Evolutionary conservation across 1,139 yeast genomes (phyloP), one percentile per base, ranked within the genome.

Genomic region (Eremothecium sinecaudum): DNA sequence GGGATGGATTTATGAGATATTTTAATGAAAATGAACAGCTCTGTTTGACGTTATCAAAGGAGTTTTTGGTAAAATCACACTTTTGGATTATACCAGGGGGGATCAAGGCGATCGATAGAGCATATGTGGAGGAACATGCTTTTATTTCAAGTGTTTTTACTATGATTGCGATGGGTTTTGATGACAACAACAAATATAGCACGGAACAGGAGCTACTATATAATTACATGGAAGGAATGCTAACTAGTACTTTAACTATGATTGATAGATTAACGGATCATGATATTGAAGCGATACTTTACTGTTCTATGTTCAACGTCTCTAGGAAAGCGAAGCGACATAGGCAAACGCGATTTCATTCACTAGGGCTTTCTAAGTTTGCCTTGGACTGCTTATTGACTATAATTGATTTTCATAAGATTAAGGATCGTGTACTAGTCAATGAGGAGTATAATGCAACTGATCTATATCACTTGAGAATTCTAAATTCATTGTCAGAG

Each of bases 41-140:
- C 3, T 66, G 71, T 39, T 48, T 66, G n/a, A 50, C 53, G 26
- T 43, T 69, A 11, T 63, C 69, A 0, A 57, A 61, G 36, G 62
- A 64, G 19, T 70, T 69, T 40, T 46, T 70, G 20, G 63, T 59
- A 15, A 62, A 62, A 26, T 67, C 74, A 1, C 73, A 69, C 46
- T 68, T 66, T 45, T 70, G 73, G 73, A 69, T 69, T 29, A 66
- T 69, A 5, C 75, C 75, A 2, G 75, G 74, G 8, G 74, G 74
- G 3, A 60, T 69, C 11, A 66, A 61, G 27, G 61, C 58, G 21
- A 61, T 70, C 7, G 58, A 64, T 28, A 47, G 60, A 28, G 54
- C 54, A 5, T 70, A 67, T 43, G 73, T 66, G 3, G 42, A 53
- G 15, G 56, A 60, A 22, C 73, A 69, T 46, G 67, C 72, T 3